Base-by-base conservation (phyloP, 148 eudicot species). In the Limonium bicolor region DNA sequence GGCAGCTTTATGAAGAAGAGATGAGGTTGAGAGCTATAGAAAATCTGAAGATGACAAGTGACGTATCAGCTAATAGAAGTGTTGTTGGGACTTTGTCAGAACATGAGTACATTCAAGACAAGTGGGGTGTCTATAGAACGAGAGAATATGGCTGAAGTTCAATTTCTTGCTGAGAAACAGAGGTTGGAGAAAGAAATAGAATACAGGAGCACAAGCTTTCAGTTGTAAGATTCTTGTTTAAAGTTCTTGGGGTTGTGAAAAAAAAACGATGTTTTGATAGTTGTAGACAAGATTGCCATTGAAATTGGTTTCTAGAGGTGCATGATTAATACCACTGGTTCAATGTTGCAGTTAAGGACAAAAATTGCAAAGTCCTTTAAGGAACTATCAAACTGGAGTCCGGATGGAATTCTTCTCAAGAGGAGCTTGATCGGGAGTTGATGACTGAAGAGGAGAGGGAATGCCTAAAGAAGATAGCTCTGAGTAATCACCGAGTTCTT, bases 391-490 rank as follows among this genome's bases (percentile, higher is more conserved):
- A 75, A 41, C 20, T 90, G 40, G 63, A 76, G 60, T 59, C 67
- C 16, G 53, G 56, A 30, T 77, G 80, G 78, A 59, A 54, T 41
- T 77, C 69, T 39, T 60, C 82, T 27, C 82, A 68, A 56, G 43
- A 47, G 33, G 87, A 81, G 29, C 60, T 58, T 27, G 99, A 90
- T 59, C 67, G 62, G 49, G 97, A 90, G 67, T 53, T 75, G 55
- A 62, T 90, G 20, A 70, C 99, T 14, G 67, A 69, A 33, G 99
- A 90, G 69, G 99, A 90, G 62, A 77, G 95, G 53, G 72, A 42
- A 36, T 84, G 87, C 62, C 68, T 75, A 20, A 64, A 81, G 56
- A 71, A 73, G 56, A 75, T 90, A 41, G 88, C 80, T 42, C 36
- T 80, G 60, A 90, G 64, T 71, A 70, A 64, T 74, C 64, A 60